Base-by-base conservation (phyloP, 257 asterid genomes). In the Leptodermis oblonga region DNA sequence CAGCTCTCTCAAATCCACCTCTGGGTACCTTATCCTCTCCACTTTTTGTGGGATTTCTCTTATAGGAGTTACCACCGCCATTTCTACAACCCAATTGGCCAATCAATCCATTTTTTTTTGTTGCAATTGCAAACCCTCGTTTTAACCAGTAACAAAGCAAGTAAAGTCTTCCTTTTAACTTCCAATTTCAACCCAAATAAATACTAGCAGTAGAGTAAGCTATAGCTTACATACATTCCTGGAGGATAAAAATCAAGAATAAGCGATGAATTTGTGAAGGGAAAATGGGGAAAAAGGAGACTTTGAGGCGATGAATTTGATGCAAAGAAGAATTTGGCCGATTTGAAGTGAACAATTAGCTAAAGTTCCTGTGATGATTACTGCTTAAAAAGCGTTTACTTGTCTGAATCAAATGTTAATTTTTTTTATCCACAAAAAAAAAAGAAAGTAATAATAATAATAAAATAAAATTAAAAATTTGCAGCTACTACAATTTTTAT, bases 21-120 rank as follows among this genome's bases (percentile, higher is more conserved):
- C 86, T 2, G 82, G 74, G 62, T 61, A 74, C 41, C 74, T 69
- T 46, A 76, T 59, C 23, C 77, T 55, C 12, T 52, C 73, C 74
- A 65, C 56, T 69, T 41, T 67, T 64, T 14, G 69, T 45, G 80
- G 82, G 70, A 82, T 62, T 69, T 73, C 78, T 62, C 49, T 80
- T 70, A 65, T 17, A 20, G 86, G 70, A 74, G 71, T 76, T 68
- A 55, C 76, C 78, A 67, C 45, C 45, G 74, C 73, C 79, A 72
- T 62, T 46, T 46, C 63, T 20, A 59, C 51, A 9, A 3, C 17
- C 3, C 58, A 7, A 20, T 26, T 58, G 15, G 46, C 46, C 52
- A 58, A 41, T 28, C 23, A n/a, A 62, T 20, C 28, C 25, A 48
- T 12, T 14, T 18, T 23, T 5, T 9, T n/a, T n/a, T n/a, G n/a